Evolutionary conservation across 202 grass and related monocot species (phyloP).

Genomic region (Carex arenaria): DNA sequence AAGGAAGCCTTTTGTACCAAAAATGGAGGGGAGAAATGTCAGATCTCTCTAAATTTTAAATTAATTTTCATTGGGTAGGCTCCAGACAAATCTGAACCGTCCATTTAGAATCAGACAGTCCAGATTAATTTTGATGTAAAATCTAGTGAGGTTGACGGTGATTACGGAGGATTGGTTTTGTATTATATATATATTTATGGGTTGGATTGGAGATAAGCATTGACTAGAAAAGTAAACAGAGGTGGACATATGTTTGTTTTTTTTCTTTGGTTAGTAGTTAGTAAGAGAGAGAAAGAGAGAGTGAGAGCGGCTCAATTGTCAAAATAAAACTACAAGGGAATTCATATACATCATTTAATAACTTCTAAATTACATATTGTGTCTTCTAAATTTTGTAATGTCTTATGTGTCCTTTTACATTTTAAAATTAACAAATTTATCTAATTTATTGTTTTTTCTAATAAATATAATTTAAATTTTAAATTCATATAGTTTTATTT

Average conservation of each 20-base stretch:
- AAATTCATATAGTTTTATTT: too few relatives aligned
- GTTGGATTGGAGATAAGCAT: conserved; percentile 10
- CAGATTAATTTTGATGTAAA: too few relatives aligned
- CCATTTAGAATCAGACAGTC: not conserved
- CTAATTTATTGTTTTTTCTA: too few relatives aligned
- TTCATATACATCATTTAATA: too few relatives aligned
- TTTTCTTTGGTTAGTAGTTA: not conserved
- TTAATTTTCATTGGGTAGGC: not conserved
- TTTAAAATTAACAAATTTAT: too few relatives aligned
- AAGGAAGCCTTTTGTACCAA: conserved; percentile 11
- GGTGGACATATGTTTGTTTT: not conserved
- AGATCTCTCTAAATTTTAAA: not conserved
- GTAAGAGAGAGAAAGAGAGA: not conserved
- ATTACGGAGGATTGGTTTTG: not conserved
- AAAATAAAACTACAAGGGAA: not conserved
- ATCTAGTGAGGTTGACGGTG: too few relatives aligned
- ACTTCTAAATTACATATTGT: too few relatives aligned
- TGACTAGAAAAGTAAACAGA: conserved; percentile 11
- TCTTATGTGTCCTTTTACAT: too few relatives aligned
- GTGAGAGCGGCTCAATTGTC: not conserved
- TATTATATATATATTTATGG: not conserved
- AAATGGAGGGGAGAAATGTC: conserved; percentile 25
- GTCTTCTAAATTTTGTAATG: too few relatives aligned
- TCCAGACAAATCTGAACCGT: not conserved
- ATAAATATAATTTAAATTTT: too few relatives aligned